Evolutionary conservation across 2,329 filamentous ascomycete species (phyloP).

Genomic region (Cladorrhinum sp.): DNA sequence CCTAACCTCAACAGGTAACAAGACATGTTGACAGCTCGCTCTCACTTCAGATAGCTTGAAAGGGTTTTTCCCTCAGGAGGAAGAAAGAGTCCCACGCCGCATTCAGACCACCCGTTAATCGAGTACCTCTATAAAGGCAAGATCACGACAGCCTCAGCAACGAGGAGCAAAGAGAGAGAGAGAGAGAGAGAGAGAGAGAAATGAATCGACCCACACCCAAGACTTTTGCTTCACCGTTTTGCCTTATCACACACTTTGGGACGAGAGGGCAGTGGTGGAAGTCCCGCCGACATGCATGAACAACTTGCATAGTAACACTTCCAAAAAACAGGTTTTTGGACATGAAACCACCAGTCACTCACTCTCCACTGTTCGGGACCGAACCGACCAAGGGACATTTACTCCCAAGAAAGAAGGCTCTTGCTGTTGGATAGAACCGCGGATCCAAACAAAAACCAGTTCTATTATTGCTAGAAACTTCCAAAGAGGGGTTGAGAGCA

Average conservation of each 20-base stretch:
- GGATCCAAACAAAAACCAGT: not conserved
- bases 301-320: constrained; percentile 29
- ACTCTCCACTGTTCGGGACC: constrained; percentile 17
- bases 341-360: constrained; percentile 23
- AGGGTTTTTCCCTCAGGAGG: not conserved
- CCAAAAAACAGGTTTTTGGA: constrained; percentile 30
- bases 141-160: not conserved
- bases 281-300: constrained; percentile 28
- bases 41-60: not conserved
- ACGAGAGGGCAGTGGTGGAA: constrained; percentile 3
- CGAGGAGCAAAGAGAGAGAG: not conserved
- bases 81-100: not conserved
- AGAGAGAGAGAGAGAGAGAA: not conserved
- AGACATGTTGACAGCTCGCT: not conserved
- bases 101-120: not conserved
- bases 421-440: not conserved
- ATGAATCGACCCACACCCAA: not conserved
- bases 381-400: constrained; percentile 24
- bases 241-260: not conserved
- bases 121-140: not conserved
- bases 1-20: not conserved
- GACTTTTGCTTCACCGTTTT: not conserved
- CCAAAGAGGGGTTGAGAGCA: not conserved
- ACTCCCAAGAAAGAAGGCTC: not conserved
- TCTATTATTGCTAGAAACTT: not conserved